Base-by-base conservation (phyloP, 352 stramenopile genomes). In the Globisporangium iwayamae region DNA sequence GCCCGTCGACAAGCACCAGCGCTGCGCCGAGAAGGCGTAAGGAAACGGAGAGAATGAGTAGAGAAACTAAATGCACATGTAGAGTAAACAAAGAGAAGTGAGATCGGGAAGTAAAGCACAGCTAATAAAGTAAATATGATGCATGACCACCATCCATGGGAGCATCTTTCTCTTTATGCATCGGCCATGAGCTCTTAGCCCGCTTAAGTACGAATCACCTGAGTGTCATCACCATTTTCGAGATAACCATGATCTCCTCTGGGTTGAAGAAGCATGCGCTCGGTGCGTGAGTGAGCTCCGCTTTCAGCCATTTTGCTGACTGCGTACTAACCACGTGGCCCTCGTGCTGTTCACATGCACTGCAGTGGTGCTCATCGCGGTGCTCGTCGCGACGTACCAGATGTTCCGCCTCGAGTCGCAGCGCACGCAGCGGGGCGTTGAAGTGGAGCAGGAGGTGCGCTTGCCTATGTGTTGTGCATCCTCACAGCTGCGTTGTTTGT, bases 381-480 rank as follows among this genome's bases (percentile, higher is more conserved):
- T 90, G 56, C 56, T 87, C 46, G 66, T 86, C 18, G 78, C 81
- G 28, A 76, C 79, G 41, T 90, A 85, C 58, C 81, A 85, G 16
- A 75, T 92, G 45, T 76, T 72, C 20, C 71, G 70, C 39, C 71
- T 92, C 41, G 79, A 89, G 69, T 52, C 70, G 39, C 72, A 81
- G 28, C 77, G 81, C 46, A 62, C 63, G 30, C 66, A 63, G 18
- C 68, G 62, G 30, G 62, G 63, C 32, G 57, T 50, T 30, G 61
- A 57, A 16, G 65, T 80, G 16, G 71, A 87, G 57, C 65, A 87
- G 32, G 64, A 87, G 46, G 77, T 88, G 41, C 34, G 46, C 34
- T 5, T n/a, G 28, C 28, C 13, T 32, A 20, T 16, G 46, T 45
- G 13, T n/a, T 18, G 38, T 13, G 4, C 38, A 20, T 16, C 0